Conservation (phyloP, 495 filamentous ascomycete species). For the Darksidea phi region DNA sequence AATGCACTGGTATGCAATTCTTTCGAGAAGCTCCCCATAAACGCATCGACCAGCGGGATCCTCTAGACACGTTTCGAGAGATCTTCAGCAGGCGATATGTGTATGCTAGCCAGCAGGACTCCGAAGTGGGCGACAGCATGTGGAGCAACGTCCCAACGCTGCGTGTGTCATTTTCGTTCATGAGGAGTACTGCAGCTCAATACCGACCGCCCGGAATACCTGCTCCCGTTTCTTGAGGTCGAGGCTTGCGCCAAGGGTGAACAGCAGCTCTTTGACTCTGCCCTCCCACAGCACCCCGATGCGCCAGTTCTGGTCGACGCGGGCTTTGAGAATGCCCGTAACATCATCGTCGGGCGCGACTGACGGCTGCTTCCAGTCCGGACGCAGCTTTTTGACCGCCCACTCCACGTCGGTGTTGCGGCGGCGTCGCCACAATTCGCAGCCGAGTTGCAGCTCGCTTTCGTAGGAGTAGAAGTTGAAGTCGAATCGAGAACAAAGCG, state of each 20-base stretch:
- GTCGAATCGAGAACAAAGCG: constrained; percentile 85
- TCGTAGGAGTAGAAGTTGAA: constrained; percentile 99
- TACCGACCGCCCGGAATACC: constrained; percentile 71
- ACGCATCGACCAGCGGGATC: background rate
- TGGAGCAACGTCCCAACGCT: background rate
- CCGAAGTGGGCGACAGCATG: background rate
- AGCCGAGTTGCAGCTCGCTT: constrained; percentile 84
- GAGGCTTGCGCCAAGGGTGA: constrained; percentile 79
- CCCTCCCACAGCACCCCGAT: constrained; percentile 93
- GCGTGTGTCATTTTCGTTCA: constrained; percentile 49
- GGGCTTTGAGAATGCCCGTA: constrained; percentile 84
- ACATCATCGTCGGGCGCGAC: constrained; percentile 56
- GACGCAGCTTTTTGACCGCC: constrained; percentile 39
- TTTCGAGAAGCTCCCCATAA: background rate
- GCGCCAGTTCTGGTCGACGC: constrained; percentile 79
- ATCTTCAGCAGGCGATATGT: background rate
- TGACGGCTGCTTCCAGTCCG: constrained; percentile 34
- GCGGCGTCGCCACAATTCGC: constrained; percentile 78
- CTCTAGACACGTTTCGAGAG: background rate
- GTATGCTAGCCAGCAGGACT: background rate
- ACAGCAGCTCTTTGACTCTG: constrained; percentile 84
- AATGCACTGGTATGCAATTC: background rate
- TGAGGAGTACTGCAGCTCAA: constrained; percentile 90
- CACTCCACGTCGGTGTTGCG: constrained; percentile 45
- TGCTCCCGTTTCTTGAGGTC: constrained; percentile 68